phyloP scores from a whole-genome alignment of 2,329 filamentous ascomycete genomes.

The Calonectria hawksworthii region DNA sequence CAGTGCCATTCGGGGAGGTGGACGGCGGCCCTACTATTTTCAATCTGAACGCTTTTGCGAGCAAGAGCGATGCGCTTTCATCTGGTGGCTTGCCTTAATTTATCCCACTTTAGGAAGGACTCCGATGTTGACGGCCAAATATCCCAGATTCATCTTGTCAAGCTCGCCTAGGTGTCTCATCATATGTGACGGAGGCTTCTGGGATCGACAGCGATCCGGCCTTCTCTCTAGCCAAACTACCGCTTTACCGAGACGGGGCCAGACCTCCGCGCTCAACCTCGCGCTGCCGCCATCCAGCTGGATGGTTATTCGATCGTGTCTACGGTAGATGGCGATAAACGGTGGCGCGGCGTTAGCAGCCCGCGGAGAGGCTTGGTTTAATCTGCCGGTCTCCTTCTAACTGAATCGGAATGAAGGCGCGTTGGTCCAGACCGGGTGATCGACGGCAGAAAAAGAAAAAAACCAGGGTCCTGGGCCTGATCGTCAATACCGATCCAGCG shows the following conservation, averaged over 20 bases:
- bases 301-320: neutral
- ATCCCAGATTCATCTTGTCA: neutral
- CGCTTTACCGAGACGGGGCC: neutral
- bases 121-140: neutral
- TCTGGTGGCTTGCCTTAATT: conserved; percentile 36
- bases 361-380: conserved; percentile 27
- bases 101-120: conserved; percentile 26
- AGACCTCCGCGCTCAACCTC: neutral
- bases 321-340: conserved; percentile 6
- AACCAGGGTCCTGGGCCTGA: conserved; percentile 38
- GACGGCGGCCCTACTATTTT: conserved; percentile 25
- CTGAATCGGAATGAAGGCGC: conserved; percentile 29
- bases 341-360: conserved; percentile 14
- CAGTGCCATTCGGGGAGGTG: conserved; percentile 24
- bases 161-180: neutral
- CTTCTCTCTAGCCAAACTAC: neutral
- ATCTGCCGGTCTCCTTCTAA: conserved; percentile 24
- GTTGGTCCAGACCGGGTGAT: conserved; percentile 33
- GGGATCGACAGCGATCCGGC: neutral
- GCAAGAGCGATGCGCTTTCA: conserved; percentile 18
- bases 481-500: conserved; percentile 28
- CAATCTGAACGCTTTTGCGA: conserved; percentile 19
- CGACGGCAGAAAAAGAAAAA: conserved; percentile 32
- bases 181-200: neutral
- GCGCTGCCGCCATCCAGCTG: neutral